Evolutionary conservation across 805 yeast genomes (phyloP).

Genomic region (Zygosaccharomyces kombuchaensis): DNA sequence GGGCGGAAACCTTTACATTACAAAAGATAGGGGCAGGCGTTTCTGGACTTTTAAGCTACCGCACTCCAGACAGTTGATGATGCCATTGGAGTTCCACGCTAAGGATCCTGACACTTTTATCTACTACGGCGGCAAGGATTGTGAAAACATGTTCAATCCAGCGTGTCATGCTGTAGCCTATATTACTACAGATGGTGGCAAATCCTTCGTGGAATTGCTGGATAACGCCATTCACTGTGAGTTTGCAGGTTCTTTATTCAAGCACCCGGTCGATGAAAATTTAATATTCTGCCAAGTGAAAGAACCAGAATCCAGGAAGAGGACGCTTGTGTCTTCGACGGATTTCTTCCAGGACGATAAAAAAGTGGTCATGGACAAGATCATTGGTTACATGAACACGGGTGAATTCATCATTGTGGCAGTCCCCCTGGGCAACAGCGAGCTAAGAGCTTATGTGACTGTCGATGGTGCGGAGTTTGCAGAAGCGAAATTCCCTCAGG

Average conservation of each 20-base stretch:
- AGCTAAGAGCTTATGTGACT: conserved; percentile 67
- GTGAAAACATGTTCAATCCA: conserved; percentile 43
- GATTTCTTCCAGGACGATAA: conserved; percentile 47
- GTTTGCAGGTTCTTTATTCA: conserved; percentile 56
- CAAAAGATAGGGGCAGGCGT: conserved; percentile 63
- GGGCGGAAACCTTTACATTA: conserved; percentile 47
- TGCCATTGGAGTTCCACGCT: conserved; percentile 60
- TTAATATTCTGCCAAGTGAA: conserved; percentile 62
- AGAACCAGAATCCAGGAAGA: conserved; percentile 32
- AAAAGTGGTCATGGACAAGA: conserved; percentile 45
- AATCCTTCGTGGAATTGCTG: conserved; percentile 49
- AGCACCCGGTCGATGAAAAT: conserved; percentile 42
- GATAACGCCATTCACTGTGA: conserved; percentile 58
- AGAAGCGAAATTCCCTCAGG: conserved; percentile 69
- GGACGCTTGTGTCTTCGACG: conserved; percentile 43
- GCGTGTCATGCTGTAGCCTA: conserved; percentile 58
- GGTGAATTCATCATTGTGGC: conserved; percentile 76
- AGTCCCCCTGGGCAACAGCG: conserved; percentile 44
- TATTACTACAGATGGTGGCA: conserved; percentile 65
- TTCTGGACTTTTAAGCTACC: conserved; percentile 52
- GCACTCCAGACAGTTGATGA: conserved; percentile 38
- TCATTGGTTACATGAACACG: conserved; percentile 70
- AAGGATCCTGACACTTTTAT: conserved; percentile 54
- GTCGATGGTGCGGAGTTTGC: conserved; percentile 75
- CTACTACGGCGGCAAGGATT: conserved; percentile 60